These are phyloP conservation scores for Apophysomyces variabilis DNA, from an alignment of 371 early-diverging fungal species.

Conservation along the genomic window DNA sequence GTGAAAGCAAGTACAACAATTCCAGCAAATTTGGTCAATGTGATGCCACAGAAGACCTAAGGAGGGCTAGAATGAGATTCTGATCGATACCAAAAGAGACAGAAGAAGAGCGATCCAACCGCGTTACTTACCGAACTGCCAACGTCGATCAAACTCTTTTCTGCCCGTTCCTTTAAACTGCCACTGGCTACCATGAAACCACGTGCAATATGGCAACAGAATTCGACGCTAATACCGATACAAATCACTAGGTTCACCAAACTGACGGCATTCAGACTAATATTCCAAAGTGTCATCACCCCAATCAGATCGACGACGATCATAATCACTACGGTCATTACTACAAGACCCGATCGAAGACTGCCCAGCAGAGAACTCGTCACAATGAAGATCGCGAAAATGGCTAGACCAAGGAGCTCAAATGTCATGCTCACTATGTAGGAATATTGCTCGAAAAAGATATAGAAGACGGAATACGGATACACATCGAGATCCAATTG, in stretches of 20 bases:
- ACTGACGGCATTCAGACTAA: conserved; percentile 74
- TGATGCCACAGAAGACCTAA: conserved; percentile 77
- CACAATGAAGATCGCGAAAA: conserved; percentile 65
- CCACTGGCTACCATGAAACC: conserved; percentile 63
- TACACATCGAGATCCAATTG: conserved; percentile 60
- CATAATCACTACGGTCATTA: conserved; percentile 66
- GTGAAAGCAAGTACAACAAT: conserved; percentile 76
- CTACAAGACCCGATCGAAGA: conserved; percentile 60
- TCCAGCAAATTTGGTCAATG: conserved; percentile 77
- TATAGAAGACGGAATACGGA: conserved; percentile 77
- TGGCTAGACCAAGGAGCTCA: conserved; percentile 58
- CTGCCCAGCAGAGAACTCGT: conserved; percentile 63
- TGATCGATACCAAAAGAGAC: no score
- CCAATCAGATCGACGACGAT: conserved; percentile 69
- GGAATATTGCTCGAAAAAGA: conserved; percentile 81
- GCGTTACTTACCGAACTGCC: conserved; percentile 65
- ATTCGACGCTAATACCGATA: conserved; percentile 81
- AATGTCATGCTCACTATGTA: conserved; percentile 63
- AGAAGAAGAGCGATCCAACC: not conserved
- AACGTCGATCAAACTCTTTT: conserved; percentile 63
- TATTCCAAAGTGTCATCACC: conserved; percentile 69
- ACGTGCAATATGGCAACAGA: conserved; percentile 75
- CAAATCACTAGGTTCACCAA: conserved; percentile 80
- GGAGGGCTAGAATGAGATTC: not conserved
- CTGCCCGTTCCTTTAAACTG: conserved; percentile 47